Percentiles rank a stretch among this genome's conserved stretches.
Evolutionary conservation across 306 rosid genomes (phyloP).

Genomic region (Cicer bijugum): DNA sequence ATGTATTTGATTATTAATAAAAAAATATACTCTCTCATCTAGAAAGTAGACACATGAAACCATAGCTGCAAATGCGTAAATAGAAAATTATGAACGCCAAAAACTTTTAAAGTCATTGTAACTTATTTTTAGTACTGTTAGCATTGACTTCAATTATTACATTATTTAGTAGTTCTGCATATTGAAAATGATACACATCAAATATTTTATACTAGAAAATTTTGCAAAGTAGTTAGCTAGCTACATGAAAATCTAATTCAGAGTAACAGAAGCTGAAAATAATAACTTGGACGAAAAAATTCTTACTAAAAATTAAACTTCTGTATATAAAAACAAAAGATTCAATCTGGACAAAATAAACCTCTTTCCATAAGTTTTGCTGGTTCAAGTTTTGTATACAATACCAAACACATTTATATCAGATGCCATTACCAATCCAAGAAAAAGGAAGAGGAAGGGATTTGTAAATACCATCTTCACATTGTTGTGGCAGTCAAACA

Average conservation of each 20-base stretch:
- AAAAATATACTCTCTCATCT: constrained; percentile 14
- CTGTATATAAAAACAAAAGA: constrained; percentile 27
- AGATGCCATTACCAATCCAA: constrained; percentile 27
- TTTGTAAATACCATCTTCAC: constrained; percentile 79
- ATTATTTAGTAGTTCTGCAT: neutral
- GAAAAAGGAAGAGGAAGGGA: constrained; percentile 35
- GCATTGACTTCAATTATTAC: neutral
- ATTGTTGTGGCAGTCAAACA: constrained; percentile 91
- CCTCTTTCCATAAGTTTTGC: constrained; percentile 32
- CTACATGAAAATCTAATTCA: constrained; percentile 15
- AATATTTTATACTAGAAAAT: constrained; percentile 14
- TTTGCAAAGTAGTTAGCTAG: neutral
- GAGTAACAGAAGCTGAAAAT: constrained; percentile 26
- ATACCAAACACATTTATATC: constrained; percentile 21
- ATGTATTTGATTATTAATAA: constrained; percentile 25
- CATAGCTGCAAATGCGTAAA: neutral
- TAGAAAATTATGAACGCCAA: constrained; percentile 15
- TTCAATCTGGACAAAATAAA: constrained; percentile 18
- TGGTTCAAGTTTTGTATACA: constrained; percentile 18
- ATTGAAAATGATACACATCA: constrained; percentile 15
- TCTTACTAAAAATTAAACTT: constrained; percentile 3
- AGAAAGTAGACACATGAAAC: constrained; percentile 30
- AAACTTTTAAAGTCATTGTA: constrained; percentile 27
- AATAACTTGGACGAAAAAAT: neutral
- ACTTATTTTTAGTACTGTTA: constrained; percentile 17